Evolutionary conservation across 225 moss, liverwort and hornwort genomes (phyloP), one percentile per base, ranked within the genome.

Genomic region (Physcomitrium patens): DNA sequence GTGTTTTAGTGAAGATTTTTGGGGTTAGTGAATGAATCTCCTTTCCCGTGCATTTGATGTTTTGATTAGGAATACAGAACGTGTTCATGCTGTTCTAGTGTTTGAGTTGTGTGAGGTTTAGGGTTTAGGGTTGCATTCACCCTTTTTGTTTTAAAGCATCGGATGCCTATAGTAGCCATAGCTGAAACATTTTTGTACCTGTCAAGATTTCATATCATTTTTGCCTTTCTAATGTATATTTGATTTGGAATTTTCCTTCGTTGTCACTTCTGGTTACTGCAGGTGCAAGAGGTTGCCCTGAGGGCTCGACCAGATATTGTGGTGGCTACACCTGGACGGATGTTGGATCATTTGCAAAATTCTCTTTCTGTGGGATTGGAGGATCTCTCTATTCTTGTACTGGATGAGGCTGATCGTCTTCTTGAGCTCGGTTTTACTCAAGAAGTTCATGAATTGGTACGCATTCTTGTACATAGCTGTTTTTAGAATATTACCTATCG

Each of bases 321-420:
- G 65, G 93, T 99, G 71, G 95, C 97, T 49, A 99, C 97, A 65
- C 95, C 95, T 63, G 97, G 97, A 42, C 93, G 97, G 52, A 99
- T 99, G 93, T 91, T 99, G 51, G 97, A 99, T 41, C 97, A 99
- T 68, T 84, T 99, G 78, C 97, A 99, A 42, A 99, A 99, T 84
- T 78, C 97, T 1, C 91, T 91, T 31, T 95, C 97, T 47, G 91
- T 99, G 28, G 97, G 95, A 69, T 74, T 99, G 68, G 97, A 99
- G 76, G 97, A 99, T 77, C 80, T 99, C 44, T 89, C 97, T n/a
- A 92, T 99, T 27, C 83, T 99, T 79, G 89, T 99, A 19, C 77
- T 93, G 43, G 99, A 92, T 77, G 91, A 95, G 83, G 93, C 99
- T 58, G 95, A 95, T 80, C 93, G 95, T 22, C 80, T 99, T 12